Evolutionary conservation across 148 eudicot genomes (phyloP).

Genomic region (Agrostemma githago): DNA sequence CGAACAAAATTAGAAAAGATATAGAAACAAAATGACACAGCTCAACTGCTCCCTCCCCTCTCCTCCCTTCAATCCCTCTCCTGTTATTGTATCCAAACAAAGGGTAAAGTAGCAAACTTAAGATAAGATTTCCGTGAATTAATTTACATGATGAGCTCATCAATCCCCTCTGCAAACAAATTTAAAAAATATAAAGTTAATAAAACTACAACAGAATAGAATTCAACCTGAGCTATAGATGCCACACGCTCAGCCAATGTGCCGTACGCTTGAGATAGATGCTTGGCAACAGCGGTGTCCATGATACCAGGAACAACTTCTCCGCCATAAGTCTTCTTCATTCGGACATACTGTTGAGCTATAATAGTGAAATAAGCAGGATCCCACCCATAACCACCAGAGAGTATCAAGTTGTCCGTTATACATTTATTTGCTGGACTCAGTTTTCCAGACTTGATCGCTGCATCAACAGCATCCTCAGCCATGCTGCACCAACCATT

Average conservation of each 20-base stretch:
- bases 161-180: not conserved
- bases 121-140: not conserved
- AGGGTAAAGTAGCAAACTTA: not conserved
- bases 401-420: conserved; percentile 55
- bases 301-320: conserved; percentile 80
- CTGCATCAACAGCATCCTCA: conserved; percentile 93
- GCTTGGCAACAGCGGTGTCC: conserved; percentile 93
- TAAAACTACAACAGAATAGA: not conserved
- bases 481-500: conserved; percentile 81
- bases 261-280: conserved; percentile 89
- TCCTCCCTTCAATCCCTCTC: not conserved
- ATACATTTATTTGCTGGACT: conserved; percentile 56
- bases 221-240: conserved; percentile 70
- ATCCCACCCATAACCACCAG: conserved; percentile 90
- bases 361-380: conserved; percentile 77
- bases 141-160: not conserved
- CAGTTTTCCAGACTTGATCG: conserved; percentile 75
- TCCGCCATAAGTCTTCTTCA: conserved; percentile 64
- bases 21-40: not conserved
- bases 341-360: conserved; percentile 85
- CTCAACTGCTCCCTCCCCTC: not conserved
- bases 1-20: not conserved
- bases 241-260: conserved; percentile 82
- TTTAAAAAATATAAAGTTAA: not conserved
- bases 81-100: too few relatives aligned